Evolutionary conservation across 305 asterid genomes (phyloP).

Genomic region (Solanum hybrid): DNA sequence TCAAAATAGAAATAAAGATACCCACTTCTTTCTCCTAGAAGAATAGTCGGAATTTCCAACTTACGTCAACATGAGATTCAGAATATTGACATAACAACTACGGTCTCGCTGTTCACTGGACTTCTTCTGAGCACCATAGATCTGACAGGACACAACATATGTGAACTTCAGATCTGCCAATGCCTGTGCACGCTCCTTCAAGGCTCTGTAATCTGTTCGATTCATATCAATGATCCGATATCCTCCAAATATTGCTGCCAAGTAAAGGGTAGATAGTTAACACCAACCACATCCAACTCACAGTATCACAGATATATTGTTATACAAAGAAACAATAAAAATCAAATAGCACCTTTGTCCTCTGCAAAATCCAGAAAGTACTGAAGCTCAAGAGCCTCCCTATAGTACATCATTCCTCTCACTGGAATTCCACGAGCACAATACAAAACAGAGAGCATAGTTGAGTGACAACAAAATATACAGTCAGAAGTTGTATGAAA

Average conservation of each 20-base stretch:
- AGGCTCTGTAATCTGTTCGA: slow-evolving; percentile 39
- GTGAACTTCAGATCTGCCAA: slow-evolving; percentile 96
- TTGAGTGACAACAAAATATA: neutral
- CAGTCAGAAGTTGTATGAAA: neutral
- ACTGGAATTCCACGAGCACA: slow-evolving; percentile 40
- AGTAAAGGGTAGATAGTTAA: slow-evolving; percentile 7
- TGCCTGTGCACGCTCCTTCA: slow-evolving; percentile 71
- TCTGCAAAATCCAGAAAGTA: slow-evolving; percentile 88
- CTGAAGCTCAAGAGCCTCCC: slow-evolving; percentile 88
- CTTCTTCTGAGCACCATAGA: slow-evolving; percentile 92
- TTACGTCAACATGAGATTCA: slow-evolving; percentile 90
- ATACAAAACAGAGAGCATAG: neutral
- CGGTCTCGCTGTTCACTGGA: slow-evolving; percentile 61
- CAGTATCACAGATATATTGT: neutral
- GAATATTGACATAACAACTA: slow-evolving; percentile 72
- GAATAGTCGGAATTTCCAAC: slow-evolving; percentile 23
- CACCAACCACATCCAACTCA: slow-evolving; percentile 5
- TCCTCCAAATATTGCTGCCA: slow-evolving; percentile 76
- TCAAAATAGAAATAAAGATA: neutral
- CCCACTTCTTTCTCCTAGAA: neutral
- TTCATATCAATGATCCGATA: slow-evolving; percentile 57
- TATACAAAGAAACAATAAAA: neutral
- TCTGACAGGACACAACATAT: slow-evolving; percentile 93
- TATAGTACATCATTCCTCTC: slow-evolving; percentile 99
- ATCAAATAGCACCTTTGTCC: slow-evolving; percentile 46